Conservation (phyloP, 129 eudicot species). For the Chrysanthemum seticuspe region DNA sequence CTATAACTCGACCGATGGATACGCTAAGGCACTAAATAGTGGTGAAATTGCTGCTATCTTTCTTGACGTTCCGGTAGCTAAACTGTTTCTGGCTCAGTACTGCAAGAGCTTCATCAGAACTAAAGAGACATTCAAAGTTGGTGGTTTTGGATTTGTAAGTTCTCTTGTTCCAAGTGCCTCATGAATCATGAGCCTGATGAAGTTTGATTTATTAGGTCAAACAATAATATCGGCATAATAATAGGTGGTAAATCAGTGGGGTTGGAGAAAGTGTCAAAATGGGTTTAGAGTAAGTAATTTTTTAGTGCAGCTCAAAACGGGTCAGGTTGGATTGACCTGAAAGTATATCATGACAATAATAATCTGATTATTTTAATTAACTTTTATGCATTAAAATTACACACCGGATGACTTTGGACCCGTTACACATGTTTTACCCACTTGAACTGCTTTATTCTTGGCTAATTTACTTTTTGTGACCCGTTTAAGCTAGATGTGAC, state of each 20-base stretch:
- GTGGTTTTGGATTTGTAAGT: slow-evolving; percentile 65
- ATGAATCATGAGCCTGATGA: not conserved
- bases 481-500: too few relatives aligned
- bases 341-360: too few relatives aligned
- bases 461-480: too few relatives aligned
- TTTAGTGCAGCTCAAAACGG: too few relatives aligned
- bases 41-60: slow-evolving; percentile 48
- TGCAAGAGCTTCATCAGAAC: slow-evolving; percentile 42
- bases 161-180: not conserved
- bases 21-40: slow-evolving; percentile 34
- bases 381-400: too few relatives aligned
- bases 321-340: too few relatives aligned
- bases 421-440: too few relatives aligned
- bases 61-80: slow-evolving; percentile 46
- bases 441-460: too few relatives aligned
- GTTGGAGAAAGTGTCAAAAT: too few relatives aligned
- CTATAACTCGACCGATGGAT: slow-evolving; percentile 29
- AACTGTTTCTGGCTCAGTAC: slow-evolving; percentile 58
- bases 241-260: not conserved
- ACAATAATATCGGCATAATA: not conserved
- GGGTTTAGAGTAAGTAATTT: too few relatives aligned
- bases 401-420: too few relatives aligned
- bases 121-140: slow-evolving; percentile 48
- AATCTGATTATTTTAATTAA: too few relatives aligned
- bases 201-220: not conserved